Base-by-base conservation (phyloP, 495 filamentous ascomycete genomes). In the Penicillium pulvis region DNA sequence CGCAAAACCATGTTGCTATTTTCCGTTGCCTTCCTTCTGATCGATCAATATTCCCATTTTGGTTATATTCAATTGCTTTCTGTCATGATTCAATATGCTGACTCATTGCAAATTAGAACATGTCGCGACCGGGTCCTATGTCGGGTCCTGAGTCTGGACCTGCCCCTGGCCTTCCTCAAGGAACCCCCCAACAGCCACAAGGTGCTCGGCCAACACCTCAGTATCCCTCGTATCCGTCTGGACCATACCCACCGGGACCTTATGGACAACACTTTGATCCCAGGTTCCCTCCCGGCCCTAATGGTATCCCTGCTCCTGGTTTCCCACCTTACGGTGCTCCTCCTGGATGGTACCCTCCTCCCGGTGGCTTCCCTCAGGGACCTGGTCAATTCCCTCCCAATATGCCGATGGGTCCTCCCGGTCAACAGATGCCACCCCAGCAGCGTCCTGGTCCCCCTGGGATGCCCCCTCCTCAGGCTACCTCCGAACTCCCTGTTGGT, bases 11-110 rank as follows among this genome's bases (percentile, higher is more conserved):
- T 96, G 92, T 93, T 84, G 92, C 96, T 76, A 88, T 90, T 41
- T 89, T 95, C 91, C 93, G 92, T 96, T 97, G 93, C 92, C 92
- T 96, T 97, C 93, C 92, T 96, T 95, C 92, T 97, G 92, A 80
- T 72, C 58, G 69, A 78, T 76, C 73, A 72, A 60, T 64, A 51
- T 48, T 47, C 33, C 33, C 55, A 46, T 45, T 51, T 52, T 43
- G 14, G 49, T 52, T 48, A 26, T 16, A 44, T 45, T 47, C 33
- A 46, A 12, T 42, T 53, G 50, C 14, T 59, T 12, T 28, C 55
- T n/a, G 57, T 39, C n/a, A 31, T 30, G 39, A 36, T 50, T n/a
- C 44, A 44, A 55, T 24, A 53, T 56, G 53, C 68, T 75, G 61
- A 74, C 67, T 59, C n/a, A 41, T 47, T 11, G 33, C 26, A 52